Evolutionary conservation across 75 land plant species (phyloP).

Genomic region (Pinus albicaulis): DNA sequence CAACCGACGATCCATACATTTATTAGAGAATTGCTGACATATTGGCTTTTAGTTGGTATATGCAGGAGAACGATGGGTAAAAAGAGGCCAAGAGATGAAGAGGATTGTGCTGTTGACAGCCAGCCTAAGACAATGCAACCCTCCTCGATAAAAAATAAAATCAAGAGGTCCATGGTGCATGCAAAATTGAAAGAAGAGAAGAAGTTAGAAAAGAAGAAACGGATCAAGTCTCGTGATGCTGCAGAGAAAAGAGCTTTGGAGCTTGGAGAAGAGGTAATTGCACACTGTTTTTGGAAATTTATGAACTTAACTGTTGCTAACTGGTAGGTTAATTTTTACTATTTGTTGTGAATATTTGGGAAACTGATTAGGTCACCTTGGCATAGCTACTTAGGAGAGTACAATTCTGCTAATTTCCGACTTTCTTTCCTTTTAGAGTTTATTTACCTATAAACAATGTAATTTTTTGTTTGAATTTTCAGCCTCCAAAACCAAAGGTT

Average conservation of each 20-base stretch:
- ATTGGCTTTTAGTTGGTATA: no score
- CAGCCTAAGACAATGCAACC: no score
- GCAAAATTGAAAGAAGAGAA: constrained; percentile 83
- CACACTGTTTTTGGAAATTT: neutral
- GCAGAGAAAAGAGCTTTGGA: constrained; percentile 76
- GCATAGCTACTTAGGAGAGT: neutral
- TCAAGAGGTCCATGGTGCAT: constrained; percentile 59
- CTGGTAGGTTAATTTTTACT: neutral
- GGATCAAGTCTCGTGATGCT: constrained; percentile 60
- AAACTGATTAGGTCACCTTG: neutral
- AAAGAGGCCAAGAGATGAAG: no score
- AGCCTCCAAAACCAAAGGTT: constrained; percentile 64
- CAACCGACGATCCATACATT: no score
- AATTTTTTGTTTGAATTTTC: constrained; percentile 10
- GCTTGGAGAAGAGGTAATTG: constrained; percentile 76
- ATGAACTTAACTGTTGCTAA: neutral
- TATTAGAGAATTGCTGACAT: no score
- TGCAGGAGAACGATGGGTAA: no score
- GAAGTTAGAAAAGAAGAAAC: constrained; percentile 72
- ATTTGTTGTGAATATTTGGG: constrained; percentile 5
- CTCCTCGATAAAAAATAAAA: constrained; percentile 75
- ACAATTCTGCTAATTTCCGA: neutral
- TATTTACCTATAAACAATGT: neutral
- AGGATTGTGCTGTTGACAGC: no score
- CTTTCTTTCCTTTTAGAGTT: neutral